Conservation (phyloP, 139 green algal species). For the Micromonas commoda region DNA sequence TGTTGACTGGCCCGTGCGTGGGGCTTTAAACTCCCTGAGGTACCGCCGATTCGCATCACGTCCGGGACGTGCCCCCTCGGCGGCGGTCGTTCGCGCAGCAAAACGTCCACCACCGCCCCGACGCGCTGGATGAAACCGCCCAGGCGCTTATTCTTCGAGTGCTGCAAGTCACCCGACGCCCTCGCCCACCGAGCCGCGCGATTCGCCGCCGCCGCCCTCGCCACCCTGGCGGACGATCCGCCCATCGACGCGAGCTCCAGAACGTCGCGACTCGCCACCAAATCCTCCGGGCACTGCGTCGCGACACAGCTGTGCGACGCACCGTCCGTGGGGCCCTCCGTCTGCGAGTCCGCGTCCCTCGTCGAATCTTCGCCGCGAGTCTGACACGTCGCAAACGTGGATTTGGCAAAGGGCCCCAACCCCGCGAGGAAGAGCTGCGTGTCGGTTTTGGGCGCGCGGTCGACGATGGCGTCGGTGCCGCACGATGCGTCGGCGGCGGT, state of each 20-base stretch:
- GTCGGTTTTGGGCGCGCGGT: no score
- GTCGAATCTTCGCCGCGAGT: no score
- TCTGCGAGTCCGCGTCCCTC: no score
- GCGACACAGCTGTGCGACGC: background rate
- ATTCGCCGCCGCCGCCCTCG: background rate
- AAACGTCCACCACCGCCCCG: background rate
- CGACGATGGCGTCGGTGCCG: no score
- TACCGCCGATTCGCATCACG: background rate
- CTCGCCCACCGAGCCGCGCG: background rate
- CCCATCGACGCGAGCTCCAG: background rate
- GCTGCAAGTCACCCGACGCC: background rate
- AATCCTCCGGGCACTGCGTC: background rate
- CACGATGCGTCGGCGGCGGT: no score
- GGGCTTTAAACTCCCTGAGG: no score
- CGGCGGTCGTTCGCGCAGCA: constrained; percentile 4
- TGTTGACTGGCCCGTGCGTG: background rate
- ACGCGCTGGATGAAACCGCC: background rate
- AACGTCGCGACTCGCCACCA: background rate
- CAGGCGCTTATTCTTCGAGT: background rate
- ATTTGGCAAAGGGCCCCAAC: no score
- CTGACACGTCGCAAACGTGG: no score
- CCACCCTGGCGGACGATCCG: no score
- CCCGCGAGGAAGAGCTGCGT: no score
- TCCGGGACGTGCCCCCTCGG: background rate
- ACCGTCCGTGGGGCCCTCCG: no score